phyloP scores from a whole-genome alignment of 1,284 basidiomycete species.

The Laetiporus sulphureus region DNA sequence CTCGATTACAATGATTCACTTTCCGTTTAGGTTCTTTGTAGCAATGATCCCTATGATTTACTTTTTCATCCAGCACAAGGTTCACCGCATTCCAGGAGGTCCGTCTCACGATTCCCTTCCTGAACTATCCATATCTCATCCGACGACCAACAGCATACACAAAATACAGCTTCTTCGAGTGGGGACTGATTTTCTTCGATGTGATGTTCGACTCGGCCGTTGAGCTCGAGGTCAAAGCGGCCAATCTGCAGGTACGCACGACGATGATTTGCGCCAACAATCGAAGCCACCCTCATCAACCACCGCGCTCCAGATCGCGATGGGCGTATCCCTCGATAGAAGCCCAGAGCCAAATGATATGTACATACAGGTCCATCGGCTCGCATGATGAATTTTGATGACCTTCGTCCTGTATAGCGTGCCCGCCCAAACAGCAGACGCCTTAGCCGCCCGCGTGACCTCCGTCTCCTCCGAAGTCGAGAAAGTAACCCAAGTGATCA shows the following conservation, averaged over 20 bases:
- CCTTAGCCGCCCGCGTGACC: too few species aligned
- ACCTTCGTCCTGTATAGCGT: too few species aligned
- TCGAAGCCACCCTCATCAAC: neutral
- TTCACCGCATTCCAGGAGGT: conserved; percentile 76
- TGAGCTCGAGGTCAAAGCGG: conserved; percentile 53
- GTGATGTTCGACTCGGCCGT: conserved; percentile 71
- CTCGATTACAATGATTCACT: neutral
- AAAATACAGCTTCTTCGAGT: conserved; percentile 81
- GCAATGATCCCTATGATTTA: conserved; percentile 73
- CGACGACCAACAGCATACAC: conserved; percentile 61
- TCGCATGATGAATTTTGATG: conserved; percentile 25
- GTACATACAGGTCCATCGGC: conserved; percentile 34
- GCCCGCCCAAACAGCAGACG: too few species aligned
- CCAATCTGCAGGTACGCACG: conserved; percentile 43
- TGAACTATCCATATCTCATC: conserved; percentile 7
- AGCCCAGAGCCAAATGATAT: conserved; percentile 25
- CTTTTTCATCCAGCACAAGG: conserved; percentile 82
- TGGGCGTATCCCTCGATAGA: conserved; percentile 20
- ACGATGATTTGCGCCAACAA: neutral
- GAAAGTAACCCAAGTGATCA: too few species aligned
- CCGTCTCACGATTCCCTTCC: conserved; percentile 12
- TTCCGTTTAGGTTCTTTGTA: conserved; percentile 55
- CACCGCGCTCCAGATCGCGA: conserved; percentile 24
- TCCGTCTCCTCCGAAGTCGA: too few species aligned
- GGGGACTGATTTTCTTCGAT: conserved; percentile 78